phyloP scores from a whole-genome alignment of 768 basidiomycete species.

The Rhizopogon salebrosus region DNA sequence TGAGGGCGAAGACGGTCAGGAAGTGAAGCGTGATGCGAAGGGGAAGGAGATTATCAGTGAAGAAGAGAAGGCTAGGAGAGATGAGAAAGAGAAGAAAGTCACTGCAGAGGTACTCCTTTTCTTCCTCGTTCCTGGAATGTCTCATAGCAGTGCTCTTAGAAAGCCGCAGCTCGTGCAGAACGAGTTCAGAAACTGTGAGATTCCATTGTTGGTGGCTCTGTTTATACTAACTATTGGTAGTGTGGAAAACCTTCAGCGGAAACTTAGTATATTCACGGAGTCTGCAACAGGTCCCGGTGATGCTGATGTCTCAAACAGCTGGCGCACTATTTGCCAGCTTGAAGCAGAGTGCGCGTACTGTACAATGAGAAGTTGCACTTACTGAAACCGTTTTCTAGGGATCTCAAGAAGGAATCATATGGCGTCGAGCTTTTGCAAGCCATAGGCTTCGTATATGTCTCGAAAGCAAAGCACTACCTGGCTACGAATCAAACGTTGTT shows the following conservation, averaged over 20 bases:
- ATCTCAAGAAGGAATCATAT: conserved; percentile 81
- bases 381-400: conserved; percentile 36
- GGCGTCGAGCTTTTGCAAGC: conserved; percentile 82
- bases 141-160: conserved; percentile 37
- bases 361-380: not conserved
- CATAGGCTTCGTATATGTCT: conserved; percentile 79
- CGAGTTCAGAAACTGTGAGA: conserved; percentile 60
- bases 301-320: conserved; percentile 63
- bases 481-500: conserved; percentile 66
- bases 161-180: conserved; percentile 73
- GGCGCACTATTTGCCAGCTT: conserved; percentile 70
- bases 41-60: conserved; percentile 50
- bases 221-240: conserved; percentile 10
- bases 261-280: conserved; percentile 85
- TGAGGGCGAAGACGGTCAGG: conserved; percentile 40
- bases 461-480: conserved; percentile 79
- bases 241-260: conserved; percentile 72
- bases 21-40: conserved; percentile 45
- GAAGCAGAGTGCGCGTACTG: conserved; percentile 68
- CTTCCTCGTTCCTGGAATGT: conserved; percentile 2
- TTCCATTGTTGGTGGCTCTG: not conserved
- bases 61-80: conserved; percentile 70
- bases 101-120: conserved; percentile 54
- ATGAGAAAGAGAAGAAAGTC: conserved; percentile 65
- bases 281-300: conserved; percentile 69